Evolutionary conservation across 805 yeast species (phyloP), one percentile per base, ranked within the genome.

Genomic region (Yamadazyma endophytica): DNA sequence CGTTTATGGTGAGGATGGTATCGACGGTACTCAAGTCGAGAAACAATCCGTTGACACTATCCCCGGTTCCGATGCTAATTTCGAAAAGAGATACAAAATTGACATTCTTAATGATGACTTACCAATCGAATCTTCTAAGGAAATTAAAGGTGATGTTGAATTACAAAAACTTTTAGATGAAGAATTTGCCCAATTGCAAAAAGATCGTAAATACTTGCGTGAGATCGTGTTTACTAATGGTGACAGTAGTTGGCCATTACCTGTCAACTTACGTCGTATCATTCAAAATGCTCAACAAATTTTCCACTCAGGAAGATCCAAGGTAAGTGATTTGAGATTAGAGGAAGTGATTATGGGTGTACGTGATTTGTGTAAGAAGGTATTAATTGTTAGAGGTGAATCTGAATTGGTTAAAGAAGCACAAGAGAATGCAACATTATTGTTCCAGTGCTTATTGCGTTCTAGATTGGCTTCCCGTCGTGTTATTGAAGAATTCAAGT

Each of bases 1-100:
- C 62, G 75, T 89, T 39, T 92, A 92, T 53, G 99, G 99, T 71
- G 99, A 92, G 62, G 99, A 92, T 67, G 99, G 99, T 64, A 72
- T 92, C 50, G 99, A 92, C 70, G 98, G 96, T 52, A 84, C 97
- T 17, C 95, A 89, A 55, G 97, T 92, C 40, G 99, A 92, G 60
- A 88, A 85, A 54, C 99, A 92, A 64, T 77, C 95, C 8, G 76
- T 92, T 35, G 98, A 92, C 54, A 85, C 97, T 2, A 84, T 92
- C 50, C 95, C 97, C 21, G 97, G 97, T 11, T 82, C 95, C 9
- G 86, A 85, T 56, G 78, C 64, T 9, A 75, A 82, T 5, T 92
- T 92, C 54, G 96, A 82, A 46, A 73, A 70, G 50, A 78, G 89
- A 40, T 92, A 85, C 65, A 78, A 85, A 57, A 78, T 92, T 37